Evolutionary conservation across 129 eudicot genomes (phyloP), one percentile per base, ranked within the genome.

Genomic region (Flaveria linearis): DNA sequence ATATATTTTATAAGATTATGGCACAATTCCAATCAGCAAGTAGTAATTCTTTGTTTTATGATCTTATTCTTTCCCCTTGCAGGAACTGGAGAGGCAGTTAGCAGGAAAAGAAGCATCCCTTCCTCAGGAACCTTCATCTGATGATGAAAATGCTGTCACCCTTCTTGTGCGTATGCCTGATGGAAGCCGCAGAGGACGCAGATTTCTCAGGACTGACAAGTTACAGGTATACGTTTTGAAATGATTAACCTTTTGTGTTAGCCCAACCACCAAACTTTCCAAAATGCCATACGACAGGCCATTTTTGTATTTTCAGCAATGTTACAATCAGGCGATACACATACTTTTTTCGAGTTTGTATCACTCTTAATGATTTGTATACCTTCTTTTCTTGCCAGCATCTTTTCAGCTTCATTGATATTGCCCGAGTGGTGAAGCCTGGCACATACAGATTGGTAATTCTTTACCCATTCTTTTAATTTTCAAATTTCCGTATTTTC

Each of bases 131-230:
- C 99, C 99, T 75, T 47, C 94, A n/a, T 22, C 87, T 15, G 96
- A 89, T 86, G 88, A 95, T 83, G 99, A 91, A 81, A 91, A 95
- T 76, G 96, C 93, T 53, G 88, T 94, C 28, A 94, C 82, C 13
- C 97, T 94, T 75, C 97, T 94, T 73, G 96, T 94, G 78, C 89
- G 96, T 50, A 89, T 94, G 99, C 97, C 99, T 52, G 94, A 94
- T 80, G 97, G 99, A 55, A 87, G 89, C 76, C 86, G 97, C 16
- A 87, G 85, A 72, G 96, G 99, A 36, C 93, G 97, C 42, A 82
- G 96, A 63, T 94, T 91, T 86, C 87, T 82, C 33, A 89, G 86
- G 75, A 81, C 99, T 33, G 94, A 94, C 76, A 89, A 87, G 78
- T 84, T 94, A 71, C 97, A 94, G 97, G 99, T 94, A 87, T 56